Evolutionary conservation across 331 rosid species (phyloP).

Genomic region (Rosa hybrid): DNA sequence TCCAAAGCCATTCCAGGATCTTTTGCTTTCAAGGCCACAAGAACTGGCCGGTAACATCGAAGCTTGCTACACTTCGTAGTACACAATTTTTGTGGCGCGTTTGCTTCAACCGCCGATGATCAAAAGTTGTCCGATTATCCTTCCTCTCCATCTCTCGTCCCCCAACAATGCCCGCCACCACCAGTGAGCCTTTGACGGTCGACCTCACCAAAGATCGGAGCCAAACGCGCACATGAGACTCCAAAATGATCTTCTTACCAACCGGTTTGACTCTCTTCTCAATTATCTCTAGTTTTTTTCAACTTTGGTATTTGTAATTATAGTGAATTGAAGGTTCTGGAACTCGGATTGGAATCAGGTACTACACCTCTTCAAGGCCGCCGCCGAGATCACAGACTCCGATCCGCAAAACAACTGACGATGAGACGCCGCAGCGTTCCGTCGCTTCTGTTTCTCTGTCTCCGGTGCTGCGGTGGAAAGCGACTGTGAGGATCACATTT

Average conservation of each 20-base stretch:
- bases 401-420: too few relatives aligned
- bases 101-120: slow-evolving; percentile 22
- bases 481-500: too few relatives aligned
- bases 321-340: slow-evolving; percentile 1
- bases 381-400: too few relatives aligned
- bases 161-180: slow-evolving; percentile 24
- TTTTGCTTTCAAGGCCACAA: too few relatives aligned
- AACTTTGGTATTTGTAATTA: background rate
- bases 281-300: background rate
- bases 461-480: too few relatives aligned
- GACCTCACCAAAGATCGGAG: background rate
- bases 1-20: too few relatives aligned
- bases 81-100: background rate
- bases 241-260: slow-evolving; percentile 45
- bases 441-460: too few relatives aligned
- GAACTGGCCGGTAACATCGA: too few relatives aligned
- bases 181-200: slow-evolving; percentile 30
- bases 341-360: slow-evolving; percentile 21
- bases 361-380: slow-evolving; percentile 26
- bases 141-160: slow-evolving; percentile 33
- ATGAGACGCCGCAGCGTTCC: too few relatives aligned
- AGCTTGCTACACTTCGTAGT: background rate
- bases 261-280: slow-evolving; percentile 34
- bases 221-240: slow-evolving; percentile 43
- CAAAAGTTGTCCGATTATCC: slow-evolving; percentile 29